Evolutionary conservation across 805 yeast species (phyloP), one percentile per base, ranked within the genome.

Genomic region (Wickerhamiella sergipiensis): DNA sequence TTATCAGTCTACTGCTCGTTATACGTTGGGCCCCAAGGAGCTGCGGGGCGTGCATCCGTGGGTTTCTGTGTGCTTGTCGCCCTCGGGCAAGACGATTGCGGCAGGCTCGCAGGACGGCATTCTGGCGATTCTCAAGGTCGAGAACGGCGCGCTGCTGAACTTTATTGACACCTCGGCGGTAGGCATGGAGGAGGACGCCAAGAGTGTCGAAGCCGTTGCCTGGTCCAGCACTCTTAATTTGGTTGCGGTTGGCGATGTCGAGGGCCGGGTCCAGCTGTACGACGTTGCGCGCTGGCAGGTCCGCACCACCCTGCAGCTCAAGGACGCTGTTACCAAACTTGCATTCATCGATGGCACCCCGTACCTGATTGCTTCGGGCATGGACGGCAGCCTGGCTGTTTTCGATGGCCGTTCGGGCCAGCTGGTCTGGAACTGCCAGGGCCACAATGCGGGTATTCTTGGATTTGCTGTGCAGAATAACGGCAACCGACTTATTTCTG

Each of bases 391-490:
- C 58, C 77, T 92, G 36, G 82, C 81, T 67, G 80, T 83, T 65
- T 88, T 87, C 84, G 97, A 92, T 66, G 81, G 84, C 6, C 81
- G 96, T 69, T 82, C 88, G 2, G 95, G 95, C 52, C 79, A 76
- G 53, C 81, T 78, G 60, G 67, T 83, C 52, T 84, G 83, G 69
- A 82, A 75, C 33, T 92, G 94, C 56, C 79, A 79, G 42, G 99
- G 98, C 21, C 98, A 92, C 66, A 84, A 83, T 67, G 85, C 85
- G 84, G 97, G 97, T 55, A 81, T 92, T 18, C 74, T 92, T 56
- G 97, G 87, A 60, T 90, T 92, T 63, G 80, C 83, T 18, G 62
- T 82, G 43, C 77, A 80, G 52, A 80, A 78, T 42, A 69, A 76
- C 45, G 90, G 87, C 24, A 73, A 75, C 48, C 80, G 81, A 64